Conservation (phyloP, 1,284 basidiomycete genomes). For the Marasmius oreades region DNA sequence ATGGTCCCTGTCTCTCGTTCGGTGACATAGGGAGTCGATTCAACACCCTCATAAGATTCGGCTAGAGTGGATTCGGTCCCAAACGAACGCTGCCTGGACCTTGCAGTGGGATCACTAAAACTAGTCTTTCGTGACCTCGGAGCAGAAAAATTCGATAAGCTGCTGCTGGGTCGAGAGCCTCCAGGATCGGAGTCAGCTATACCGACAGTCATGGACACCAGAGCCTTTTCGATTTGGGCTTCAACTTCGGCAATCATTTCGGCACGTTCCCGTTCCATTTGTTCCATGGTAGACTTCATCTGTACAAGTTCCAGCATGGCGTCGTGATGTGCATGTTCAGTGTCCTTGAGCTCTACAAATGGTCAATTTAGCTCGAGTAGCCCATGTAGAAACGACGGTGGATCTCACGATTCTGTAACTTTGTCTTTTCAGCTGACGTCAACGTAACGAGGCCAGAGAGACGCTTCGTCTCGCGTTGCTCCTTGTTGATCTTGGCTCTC, state of each 20-base stretch:
- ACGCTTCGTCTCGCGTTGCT: constrained; percentile 81
- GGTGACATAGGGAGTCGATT: constrained; percentile 33
- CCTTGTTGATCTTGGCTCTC: constrained; percentile 80
- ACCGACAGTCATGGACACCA: constrained; percentile 79
- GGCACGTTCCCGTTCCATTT: constrained; percentile 78
- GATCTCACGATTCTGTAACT: constrained; percentile 66
- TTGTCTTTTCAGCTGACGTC: constrained; percentile 73
- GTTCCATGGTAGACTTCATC: constrained; percentile 77
- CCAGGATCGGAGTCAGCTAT: constrained; percentile 72
- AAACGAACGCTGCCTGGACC: constrained; percentile 53
- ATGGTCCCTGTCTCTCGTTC: constrained; percentile 48
- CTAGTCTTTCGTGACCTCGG: constrained; percentile 52
- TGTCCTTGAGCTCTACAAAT: constrained; percentile 58
- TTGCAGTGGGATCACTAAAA: constrained; percentile 37
- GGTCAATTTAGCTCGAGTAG: constrained; percentile 14
- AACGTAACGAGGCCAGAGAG: constrained; percentile 74
- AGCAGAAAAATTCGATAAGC: constrained; percentile 40
- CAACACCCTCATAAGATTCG: constrained; percentile 49
- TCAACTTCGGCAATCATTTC: constrained; percentile 87
- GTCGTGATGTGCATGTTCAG: constrained; percentile 69
- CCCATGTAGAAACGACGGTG: constrained; percentile 5
- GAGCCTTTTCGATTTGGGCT: constrained; percentile 79
- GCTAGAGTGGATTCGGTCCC: constrained; percentile 73
- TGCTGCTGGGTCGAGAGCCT: constrained; percentile 42
- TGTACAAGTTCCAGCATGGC: constrained; percentile 64